Percentiles rank a stretch among this genome's conserved stretches.
Conservation (phyloP, 495 filamentous ascomycete genomes). For the Aspergillus asperescens region DNA sequence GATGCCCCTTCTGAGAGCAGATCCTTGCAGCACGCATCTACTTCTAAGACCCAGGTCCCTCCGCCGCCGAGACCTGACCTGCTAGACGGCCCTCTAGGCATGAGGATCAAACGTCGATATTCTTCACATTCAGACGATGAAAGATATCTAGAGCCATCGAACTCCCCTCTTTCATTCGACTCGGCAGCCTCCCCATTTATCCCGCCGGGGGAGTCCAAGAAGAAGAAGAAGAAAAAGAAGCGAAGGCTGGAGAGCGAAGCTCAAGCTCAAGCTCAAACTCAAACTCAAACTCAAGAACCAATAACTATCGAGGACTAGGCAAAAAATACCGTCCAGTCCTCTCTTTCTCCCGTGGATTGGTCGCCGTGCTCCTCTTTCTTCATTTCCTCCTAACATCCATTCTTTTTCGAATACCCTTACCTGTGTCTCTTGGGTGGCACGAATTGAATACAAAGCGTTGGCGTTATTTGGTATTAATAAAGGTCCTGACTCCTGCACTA, state of each 20-base stretch:
- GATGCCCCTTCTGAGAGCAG: not conserved
- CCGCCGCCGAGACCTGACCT: not conserved
- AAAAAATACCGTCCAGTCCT: not conserved
- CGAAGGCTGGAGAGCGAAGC: not conserved
- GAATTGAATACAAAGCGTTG: constrained; percentile 3
- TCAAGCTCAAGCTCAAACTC: not conserved
- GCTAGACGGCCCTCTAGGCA: not conserved
- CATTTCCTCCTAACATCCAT: not conserved
- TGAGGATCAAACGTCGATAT: not conserved
- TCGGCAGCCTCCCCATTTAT: not conserved
- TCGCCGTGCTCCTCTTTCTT: not conserved
- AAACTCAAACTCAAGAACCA: not conserved
- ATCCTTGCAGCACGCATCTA: not conserved
- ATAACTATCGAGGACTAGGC: constrained; percentile 6
- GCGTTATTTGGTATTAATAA: constrained; percentile 3
- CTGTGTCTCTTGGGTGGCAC: not conserved
- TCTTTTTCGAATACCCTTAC: not conserved
- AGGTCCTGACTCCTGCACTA: not conserved
- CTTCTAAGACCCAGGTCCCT: not conserved
- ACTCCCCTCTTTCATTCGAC: constrained; percentile 1
- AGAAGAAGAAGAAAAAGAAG: constrained; percentile 16
- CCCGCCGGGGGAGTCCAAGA: constrained; percentile 6
- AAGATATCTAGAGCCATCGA: not conserved
- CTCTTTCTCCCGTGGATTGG: not conserved
- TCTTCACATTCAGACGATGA: constrained; percentile 17